Conservation (phyloP, 2,329 filamentous ascomycete species). For the Thielaviopsis populi region DNA sequence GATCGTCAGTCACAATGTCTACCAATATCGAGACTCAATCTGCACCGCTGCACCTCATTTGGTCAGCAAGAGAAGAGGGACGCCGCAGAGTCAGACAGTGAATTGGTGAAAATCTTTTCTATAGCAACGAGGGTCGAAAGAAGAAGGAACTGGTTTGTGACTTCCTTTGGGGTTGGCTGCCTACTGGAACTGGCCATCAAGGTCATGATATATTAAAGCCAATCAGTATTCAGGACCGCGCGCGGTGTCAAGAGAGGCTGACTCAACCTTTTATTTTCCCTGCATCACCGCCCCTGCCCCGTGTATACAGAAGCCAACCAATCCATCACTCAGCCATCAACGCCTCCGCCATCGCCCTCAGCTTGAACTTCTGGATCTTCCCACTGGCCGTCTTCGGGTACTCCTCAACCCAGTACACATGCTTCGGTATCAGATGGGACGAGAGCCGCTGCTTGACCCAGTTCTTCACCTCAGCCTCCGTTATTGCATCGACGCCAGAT, state of each 20-base stretch:
- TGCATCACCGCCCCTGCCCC: too few species aligned
- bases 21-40: neutral
- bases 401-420: slow-evolving; percentile 74
- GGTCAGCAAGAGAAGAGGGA: neutral
- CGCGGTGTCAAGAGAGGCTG: neutral
- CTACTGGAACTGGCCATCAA: neutral
- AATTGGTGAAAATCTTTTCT: neutral
- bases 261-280: too few species aligned
- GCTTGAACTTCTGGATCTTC: slow-evolving; percentile 90
- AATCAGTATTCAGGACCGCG: neutral
- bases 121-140: neutral
- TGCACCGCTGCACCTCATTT: neutral
- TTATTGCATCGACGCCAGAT: neutral
- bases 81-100: neutral
- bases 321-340: slow-evolving; percentile 15
- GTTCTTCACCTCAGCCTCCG: slow-evolving; percentile 39
- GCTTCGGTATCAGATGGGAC: slow-evolving; percentile 68
- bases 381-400: slow-evolving; percentile 92
- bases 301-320: too few species aligned
- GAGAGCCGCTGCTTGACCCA: slow-evolving; percentile 60
- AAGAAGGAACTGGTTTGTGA: slow-evolving; percentile 1
- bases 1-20: neutral
- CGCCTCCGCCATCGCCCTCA: slow-evolving; percentile 48
- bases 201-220: neutral
- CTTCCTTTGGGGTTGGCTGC: neutral